These are phyloP conservation scores for Fistulifera pelliculosa DNA, from an alignment of 108 stramenopile genomes.

Conservation along the genomic window DNA sequence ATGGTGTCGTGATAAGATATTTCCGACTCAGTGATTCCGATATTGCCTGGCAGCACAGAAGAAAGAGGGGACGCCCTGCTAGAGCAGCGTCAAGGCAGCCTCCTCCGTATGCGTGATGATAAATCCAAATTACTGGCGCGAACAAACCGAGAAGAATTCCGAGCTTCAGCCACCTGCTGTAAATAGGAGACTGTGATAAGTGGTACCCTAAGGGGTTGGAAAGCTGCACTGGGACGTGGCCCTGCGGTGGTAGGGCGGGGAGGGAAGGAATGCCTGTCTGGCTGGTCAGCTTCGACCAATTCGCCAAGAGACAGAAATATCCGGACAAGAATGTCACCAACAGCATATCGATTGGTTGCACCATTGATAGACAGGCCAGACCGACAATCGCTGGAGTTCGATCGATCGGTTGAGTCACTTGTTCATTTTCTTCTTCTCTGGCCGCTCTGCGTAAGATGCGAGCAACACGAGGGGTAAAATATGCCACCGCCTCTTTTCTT, in stretches of 20 bases:
- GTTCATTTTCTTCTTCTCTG: slow-evolving; percentile 7
- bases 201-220: slow-evolving; percentile 50
- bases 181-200: slow-evolving; percentile 23
- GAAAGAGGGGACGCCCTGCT: slow-evolving; percentile 37
- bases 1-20: slow-evolving; percentile 29
- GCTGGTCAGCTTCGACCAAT: slow-evolving; percentile 19
- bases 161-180: slow-evolving; percentile 41
- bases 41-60: slow-evolving; percentile 55
- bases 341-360: slow-evolving; percentile 29
- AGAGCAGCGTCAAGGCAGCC: neutral
- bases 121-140: slow-evolving; percentile 21
- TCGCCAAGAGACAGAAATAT: slow-evolving; percentile 26
- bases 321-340: slow-evolving; percentile 22
- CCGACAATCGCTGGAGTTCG: slow-evolving; percentile 22
- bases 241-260: slow-evolving; percentile 54
- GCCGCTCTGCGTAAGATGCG: slow-evolving; percentile 31
- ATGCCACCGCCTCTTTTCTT: no score
- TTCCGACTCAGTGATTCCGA: slow-evolving; percentile 33
- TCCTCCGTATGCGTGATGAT: neutral
- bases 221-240: slow-evolving; percentile 57
- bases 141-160: slow-evolving; percentile 47
- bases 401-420: slow-evolving; percentile 18
- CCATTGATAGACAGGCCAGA: slow-evolving; percentile 25
- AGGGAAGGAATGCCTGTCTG: slow-evolving; percentile 24
- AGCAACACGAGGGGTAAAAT: slow-evolving; percentile 4